Evolutionary conservation across 768 basidiomycete species (phyloP).

Genomic region (Amanita thiersii): DNA sequence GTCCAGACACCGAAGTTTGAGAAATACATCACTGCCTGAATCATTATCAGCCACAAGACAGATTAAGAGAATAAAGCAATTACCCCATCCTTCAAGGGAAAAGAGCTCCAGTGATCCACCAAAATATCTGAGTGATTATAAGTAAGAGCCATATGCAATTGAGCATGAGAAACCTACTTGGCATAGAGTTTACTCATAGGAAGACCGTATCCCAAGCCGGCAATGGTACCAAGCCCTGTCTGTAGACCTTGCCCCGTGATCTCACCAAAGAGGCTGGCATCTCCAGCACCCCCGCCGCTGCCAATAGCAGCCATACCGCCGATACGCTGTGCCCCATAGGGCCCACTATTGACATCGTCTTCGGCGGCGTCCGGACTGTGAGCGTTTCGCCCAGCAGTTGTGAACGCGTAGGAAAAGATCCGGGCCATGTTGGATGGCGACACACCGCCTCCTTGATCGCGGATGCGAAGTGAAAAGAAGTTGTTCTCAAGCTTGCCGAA

Average conservation of each 20-base stretch:
- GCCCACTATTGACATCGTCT: conserved; percentile 50
- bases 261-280: conserved; percentile 61
- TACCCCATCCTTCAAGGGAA: conserved; percentile 80
- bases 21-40: conserved; percentile 40
- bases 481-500: conserved; percentile 21
- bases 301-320: conserved; percentile 61
- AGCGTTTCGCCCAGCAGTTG: conserved; percentile 59
- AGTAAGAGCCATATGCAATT: conserved; percentile 5
- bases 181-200: conserved; percentile 76
- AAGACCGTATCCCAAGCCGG: conserved; percentile 81
- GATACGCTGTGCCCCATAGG: conserved; percentile 74
- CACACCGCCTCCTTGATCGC: conserved; percentile 86
- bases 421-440: conserved; percentile 62
- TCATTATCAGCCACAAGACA: conserved; percentile 7
- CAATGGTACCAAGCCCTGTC: conserved; percentile 81
- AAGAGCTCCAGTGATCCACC: conserved; percentile 79
- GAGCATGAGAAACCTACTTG: conserved; percentile 27
- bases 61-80: conserved; percentile 14
- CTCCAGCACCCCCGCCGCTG: conserved; percentile 28
- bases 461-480: conserved; percentile 69
- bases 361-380: conserved; percentile 19
- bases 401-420: conserved; percentile 90
- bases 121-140: conserved; percentile 51
- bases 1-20: conserved; percentile 41
- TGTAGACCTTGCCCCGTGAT: conserved; percentile 73